Evolutionary conservation across 73 alveolate genomes (phyloP).

Genomic region (Paramecium sexaurelia): DNA sequence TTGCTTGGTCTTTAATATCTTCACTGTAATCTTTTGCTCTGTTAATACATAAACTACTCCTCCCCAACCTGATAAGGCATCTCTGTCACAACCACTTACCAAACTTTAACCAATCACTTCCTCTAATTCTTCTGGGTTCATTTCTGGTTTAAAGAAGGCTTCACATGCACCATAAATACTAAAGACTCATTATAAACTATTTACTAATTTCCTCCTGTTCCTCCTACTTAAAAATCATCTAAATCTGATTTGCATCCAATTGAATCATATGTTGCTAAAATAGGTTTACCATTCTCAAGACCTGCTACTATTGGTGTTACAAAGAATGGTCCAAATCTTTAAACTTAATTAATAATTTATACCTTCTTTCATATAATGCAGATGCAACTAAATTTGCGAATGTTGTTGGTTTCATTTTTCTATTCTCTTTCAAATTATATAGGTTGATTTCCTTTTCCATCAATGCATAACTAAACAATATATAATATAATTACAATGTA

Average conservation of each 20-base stretch:
- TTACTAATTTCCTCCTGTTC: slow-evolving; percentile 92
- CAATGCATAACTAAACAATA: slow-evolving; percentile 73
- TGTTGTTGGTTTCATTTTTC: slow-evolving; percentile 89
- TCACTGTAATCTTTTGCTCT: slow-evolving; percentile 47
- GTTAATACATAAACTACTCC: slow-evolving; percentile 88
- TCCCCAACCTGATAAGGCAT: slow-evolving; percentile 98
- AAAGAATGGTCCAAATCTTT: slow-evolving; percentile 94
- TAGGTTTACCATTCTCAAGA: slow-evolving; percentile 89
- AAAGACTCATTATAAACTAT: slow-evolving; percentile 43
- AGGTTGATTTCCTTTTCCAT: slow-evolving; percentile 83
- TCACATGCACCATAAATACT: slow-evolving; percentile 90
- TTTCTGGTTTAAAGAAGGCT: slow-evolving; percentile 86
- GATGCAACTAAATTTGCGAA: slow-evolving; percentile 90
- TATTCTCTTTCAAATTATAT: slow-evolving; percentile 91
- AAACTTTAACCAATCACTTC: slow-evolving; percentile 91
- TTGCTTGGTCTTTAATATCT: slow-evolving; percentile 63
- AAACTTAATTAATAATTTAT: neutral
- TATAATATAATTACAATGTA: slow-evolving; percentile 75
- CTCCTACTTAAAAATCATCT: slow-evolving; percentile 83
- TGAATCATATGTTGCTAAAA: slow-evolving; percentile 91
- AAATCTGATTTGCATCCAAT: slow-evolving; percentile 88
- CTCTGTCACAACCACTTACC: slow-evolving; percentile 94
- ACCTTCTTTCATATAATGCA: slow-evolving; percentile 88
- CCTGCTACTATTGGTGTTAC: slow-evolving; percentile 97
- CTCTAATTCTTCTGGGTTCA: slow-evolving; percentile 90